These are phyloP conservation scores for Penicillium sp. DNA, from an alignment of 2,329 filamentous ascomycete species.

Conservation along the genomic window DNA sequence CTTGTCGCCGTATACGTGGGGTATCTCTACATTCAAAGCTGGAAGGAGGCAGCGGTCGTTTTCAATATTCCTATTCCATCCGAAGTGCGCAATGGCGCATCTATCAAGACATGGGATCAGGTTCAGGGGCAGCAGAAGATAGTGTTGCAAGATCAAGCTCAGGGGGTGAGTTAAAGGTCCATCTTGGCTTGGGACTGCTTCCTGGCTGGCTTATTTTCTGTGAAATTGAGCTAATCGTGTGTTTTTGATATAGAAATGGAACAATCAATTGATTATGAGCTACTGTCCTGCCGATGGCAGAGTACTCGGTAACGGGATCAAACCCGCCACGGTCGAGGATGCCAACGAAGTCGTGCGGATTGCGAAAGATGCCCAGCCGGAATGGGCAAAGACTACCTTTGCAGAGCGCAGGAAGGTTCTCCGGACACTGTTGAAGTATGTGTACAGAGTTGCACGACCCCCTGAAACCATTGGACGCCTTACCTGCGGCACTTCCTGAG, in stretches of 20 bases:
- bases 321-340: constrained; percentile 70
- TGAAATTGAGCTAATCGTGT: constrained; percentile 15
- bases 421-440: constrained; percentile 69
- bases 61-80: constrained; percentile 41
- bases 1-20: constrained; percentile 33
- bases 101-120: constrained; percentile 38
- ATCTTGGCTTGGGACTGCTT: neutral
- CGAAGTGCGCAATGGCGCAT: constrained; percentile 34
- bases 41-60: constrained; percentile 35
- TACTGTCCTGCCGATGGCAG: constrained; percentile 81
- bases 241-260: constrained; percentile 36
- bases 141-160: constrained; percentile 39
- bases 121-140: constrained; percentile 34
- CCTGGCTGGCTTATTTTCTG: neutral
- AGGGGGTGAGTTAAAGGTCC: constrained; percentile 34
- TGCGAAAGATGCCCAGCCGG: constrained; percentile 69
- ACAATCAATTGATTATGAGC: constrained; percentile 41
- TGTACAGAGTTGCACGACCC: neutral
- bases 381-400: constrained; percentile 79
- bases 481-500: neutral
- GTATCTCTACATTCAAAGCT: constrained; percentile 31
- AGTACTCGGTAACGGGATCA: constrained; percentile 64
- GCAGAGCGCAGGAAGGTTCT: constrained; percentile 74
- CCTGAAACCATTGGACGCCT: neutral
- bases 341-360: constrained; percentile 77